Conservation (phyloP, 2,329 filamentous ascomycete genomes). For the Arthroderma sp. region DNA sequence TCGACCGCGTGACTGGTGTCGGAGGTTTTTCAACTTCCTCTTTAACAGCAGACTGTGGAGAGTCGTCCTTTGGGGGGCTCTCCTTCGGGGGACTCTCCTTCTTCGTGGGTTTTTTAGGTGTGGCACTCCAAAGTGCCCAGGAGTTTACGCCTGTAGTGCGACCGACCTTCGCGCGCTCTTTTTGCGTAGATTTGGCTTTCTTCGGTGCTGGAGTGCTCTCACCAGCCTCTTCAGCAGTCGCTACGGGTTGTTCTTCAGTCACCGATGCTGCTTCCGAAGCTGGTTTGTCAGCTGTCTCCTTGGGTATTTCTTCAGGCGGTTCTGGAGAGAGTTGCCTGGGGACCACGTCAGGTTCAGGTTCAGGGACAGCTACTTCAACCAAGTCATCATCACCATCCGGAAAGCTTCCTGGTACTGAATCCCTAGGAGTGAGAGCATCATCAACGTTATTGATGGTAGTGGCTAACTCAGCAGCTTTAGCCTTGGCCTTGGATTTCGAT, state of each 20-base stretch:
- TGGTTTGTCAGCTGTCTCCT: conserved; percentile 16
- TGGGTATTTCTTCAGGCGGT: conserved; percentile 16
- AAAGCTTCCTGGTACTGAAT: conserved; percentile 42
- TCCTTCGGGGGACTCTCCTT: conserved; percentile 32
- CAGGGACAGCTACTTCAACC: conserved; percentile 29
- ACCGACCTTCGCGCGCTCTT: conserved; percentile 63
- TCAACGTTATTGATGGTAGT: neutral
- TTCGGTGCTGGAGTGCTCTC: conserved; percentile 40
- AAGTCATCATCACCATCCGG: conserved; percentile 37
- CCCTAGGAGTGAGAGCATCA: conserved; percentile 18
- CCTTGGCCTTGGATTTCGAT: conserved; percentile 3
- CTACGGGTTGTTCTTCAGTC: conserved; percentile 17
- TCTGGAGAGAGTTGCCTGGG: conserved; percentile 17
- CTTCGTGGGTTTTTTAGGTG: conserved; percentile 35
- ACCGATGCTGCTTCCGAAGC: conserved; percentile 13
- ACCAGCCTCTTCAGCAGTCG: conserved; percentile 40
- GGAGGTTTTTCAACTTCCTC: conserved; percentile 30
- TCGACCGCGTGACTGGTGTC: conserved; percentile 39
- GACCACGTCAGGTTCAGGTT: conserved; percentile 8
- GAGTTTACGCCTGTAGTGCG: conserved; percentile 53
- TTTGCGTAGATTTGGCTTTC: conserved; percentile 39
- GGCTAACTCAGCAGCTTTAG: neutral
- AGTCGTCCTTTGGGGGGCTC: neutral
- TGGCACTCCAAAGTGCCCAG: conserved; percentile 63
- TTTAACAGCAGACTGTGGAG: conserved; percentile 14